Percentiles rank a stretch among this genome's conserved stretches.
phyloP scores from a whole-genome alignment of 805 yeast genomes.

The Dipodascus geniculatus region DNA sequence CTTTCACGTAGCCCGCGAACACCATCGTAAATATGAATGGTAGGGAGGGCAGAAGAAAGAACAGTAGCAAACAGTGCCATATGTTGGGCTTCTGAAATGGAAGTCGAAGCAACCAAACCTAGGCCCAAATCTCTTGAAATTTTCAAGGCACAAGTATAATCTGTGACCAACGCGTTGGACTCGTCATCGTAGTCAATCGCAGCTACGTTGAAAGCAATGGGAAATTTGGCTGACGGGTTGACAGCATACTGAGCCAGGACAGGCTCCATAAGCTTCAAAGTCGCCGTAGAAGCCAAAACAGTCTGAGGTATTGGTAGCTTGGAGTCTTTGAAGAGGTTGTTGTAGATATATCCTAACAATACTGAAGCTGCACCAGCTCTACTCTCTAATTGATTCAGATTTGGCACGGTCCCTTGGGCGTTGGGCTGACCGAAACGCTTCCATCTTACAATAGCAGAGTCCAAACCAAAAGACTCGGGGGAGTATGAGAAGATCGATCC shows the following conservation, averaged over 20 bases:
- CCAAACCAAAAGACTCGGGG: slow-evolving; percentile 50
- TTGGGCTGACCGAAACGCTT: slow-evolving; percentile 37
- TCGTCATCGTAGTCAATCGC: slow-evolving; percentile 58
- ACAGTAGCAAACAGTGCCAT: slow-evolving; percentile 53
- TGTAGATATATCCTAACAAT: slow-evolving; percentile 54
- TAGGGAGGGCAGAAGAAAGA: slow-evolving; percentile 47
- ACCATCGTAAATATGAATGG: slow-evolving; percentile 74
- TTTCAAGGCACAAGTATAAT: slow-evolving; percentile 49
- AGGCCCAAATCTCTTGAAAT: slow-evolving; percentile 52
- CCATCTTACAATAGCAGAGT: slow-evolving; percentile 54
- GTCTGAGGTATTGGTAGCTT: slow-evolving; percentile 19
- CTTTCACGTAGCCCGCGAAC: slow-evolving; percentile 44
- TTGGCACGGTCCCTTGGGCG: slow-evolving; percentile 47
- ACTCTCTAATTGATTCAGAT: slow-evolving; percentile 44
- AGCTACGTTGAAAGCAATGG: slow-evolving; percentile 62
- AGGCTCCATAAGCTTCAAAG: slow-evolving; percentile 58
- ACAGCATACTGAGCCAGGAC: slow-evolving; percentile 32
- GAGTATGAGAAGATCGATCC: slow-evolving; percentile 43
- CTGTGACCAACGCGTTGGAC: slow-evolving; percentile 43
- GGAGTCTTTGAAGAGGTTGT: slow-evolving; percentile 12
- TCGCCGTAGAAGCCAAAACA: slow-evolving; percentile 54
- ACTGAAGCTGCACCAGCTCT: slow-evolving; percentile 78
- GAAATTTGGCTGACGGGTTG: slow-evolving; percentile 31
- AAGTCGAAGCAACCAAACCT: slow-evolving; percentile 60
- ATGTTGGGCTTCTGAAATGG: slow-evolving; percentile 53